Evolutionary conservation across 169 alveolate genomes (phyloP).

Genomic region (Plasmodium blacklocki): DNA sequence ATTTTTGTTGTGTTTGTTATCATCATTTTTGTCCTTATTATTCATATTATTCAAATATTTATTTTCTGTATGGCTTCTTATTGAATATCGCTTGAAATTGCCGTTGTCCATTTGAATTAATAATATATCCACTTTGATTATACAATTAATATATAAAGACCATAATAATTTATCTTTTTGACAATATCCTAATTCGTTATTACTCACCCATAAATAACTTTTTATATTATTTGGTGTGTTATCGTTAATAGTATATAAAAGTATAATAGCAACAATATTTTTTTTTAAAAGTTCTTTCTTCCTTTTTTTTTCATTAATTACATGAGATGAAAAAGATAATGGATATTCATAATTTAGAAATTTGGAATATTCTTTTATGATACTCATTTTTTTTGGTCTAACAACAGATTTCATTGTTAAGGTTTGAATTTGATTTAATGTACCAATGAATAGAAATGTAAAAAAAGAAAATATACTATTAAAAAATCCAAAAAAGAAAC

Average conservation of each 20-base stretch:
- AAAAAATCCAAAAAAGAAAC: constrained; percentile 77
- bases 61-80: neutral
- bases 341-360: constrained; percentile 84
- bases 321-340: constrained; percentile 83
- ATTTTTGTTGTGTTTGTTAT: neutral
- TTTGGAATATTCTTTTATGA: constrained; percentile 79
- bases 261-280: constrained; percentile 81
- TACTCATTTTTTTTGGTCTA: constrained; percentile 80
- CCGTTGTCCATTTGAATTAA: constrained; percentile 52
- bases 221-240: constrained; percentile 42
- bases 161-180: constrained; percentile 68
- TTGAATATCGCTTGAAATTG: constrained; percentile 3
- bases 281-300: constrained; percentile 79
- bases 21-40: neutral
- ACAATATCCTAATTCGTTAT: constrained; percentile 71
- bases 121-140: constrained; percentile 52
- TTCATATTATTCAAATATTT: neutral
- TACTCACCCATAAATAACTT: constrained; percentile 71
- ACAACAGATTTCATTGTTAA: constrained; percentile 83
- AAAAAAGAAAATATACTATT: constrained; percentile 79
- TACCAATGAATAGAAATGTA: constrained; percentile 81
- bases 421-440: constrained; percentile 86
- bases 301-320: constrained; percentile 71
- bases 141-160: constrained; percentile 51
- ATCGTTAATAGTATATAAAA: constrained; percentile 48